phyloP scores from a whole-genome alignment of 371 early-diverging fungal genomes.

The Lichtheimia hyalospora region DNA sequence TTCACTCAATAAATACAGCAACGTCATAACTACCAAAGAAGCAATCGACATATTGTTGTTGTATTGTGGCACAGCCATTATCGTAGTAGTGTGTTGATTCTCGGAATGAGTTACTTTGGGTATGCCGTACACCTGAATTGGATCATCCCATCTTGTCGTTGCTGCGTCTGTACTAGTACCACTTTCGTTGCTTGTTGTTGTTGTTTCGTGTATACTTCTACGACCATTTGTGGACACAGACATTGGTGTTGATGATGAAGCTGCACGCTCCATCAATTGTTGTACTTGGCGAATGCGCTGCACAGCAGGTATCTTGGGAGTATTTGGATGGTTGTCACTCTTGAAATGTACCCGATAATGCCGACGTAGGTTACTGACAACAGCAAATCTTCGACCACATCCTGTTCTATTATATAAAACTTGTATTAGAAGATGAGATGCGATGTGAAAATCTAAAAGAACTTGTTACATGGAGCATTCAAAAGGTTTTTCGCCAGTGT shows the following conservation, averaged over 20 bases:
- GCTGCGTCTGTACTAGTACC: no score
- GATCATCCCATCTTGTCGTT: no score
- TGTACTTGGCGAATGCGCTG: constrained; percentile 27
- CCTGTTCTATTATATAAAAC: constrained; percentile 27
- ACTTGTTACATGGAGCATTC: constrained; percentile 47
- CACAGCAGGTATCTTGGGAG: constrained; percentile 17
- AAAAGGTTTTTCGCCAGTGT: constrained; percentile 81
- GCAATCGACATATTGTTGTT: no score
- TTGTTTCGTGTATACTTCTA: no score
- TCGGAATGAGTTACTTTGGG: no score
- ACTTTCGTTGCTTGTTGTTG: no score
- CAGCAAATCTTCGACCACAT: constrained; percentile 40
- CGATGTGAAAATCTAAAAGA: background rate
- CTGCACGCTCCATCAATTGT: constrained; percentile 23
- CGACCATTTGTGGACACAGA: no score
- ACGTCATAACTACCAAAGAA: no score
- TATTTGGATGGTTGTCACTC: background rate
- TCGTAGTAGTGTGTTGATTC: no score
- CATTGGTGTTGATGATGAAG: background rate
- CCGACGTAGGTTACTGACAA: constrained; percentile 42
- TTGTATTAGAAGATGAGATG: background rate
- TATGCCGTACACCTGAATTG: no score
- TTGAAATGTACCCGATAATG: constrained; percentile 37
- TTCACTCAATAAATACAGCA: no score
- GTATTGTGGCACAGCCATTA: no score